Conservation (phyloP, 345 rosid genomes). For the Eucalyptus caleyi region DNA sequence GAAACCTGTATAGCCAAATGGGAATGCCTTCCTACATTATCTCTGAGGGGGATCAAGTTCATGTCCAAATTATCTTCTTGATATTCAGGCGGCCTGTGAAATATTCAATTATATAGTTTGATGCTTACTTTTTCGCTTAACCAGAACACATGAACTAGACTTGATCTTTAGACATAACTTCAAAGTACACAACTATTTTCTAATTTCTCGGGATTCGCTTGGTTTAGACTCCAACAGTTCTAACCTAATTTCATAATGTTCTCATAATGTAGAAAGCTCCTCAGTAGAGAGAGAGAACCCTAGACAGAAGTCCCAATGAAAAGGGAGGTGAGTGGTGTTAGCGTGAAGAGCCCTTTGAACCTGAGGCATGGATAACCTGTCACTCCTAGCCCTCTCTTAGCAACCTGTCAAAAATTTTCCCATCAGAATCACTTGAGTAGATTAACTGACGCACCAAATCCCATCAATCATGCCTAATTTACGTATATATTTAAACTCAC, state of each 20-base stretch:
- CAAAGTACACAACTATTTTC: not conserved
- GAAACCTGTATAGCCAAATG: conserved; percentile 12
- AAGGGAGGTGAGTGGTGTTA: conserved; percentile 24
- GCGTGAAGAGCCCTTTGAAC: conserved; percentile 28
- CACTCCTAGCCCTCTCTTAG: not conserved
- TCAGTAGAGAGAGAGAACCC: conserved; percentile 3
- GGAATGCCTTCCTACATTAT: conserved; percentile 13
- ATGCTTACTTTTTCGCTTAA: not conserved
- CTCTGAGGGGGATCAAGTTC: conserved; percentile 9
- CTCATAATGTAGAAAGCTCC: not conserved
- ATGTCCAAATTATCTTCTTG: conserved; percentile 6
- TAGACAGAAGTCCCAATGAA: conserved; percentile 10
- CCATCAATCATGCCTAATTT: not conserved
- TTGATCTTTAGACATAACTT: not conserved
- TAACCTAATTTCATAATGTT: not conserved
- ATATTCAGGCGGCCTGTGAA: conserved; percentile 15
- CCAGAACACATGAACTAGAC: not conserved
- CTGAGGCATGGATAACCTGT: conserved; percentile 18
- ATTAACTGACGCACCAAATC: not conserved
- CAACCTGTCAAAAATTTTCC: not conserved
- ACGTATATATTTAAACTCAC: not conserved
- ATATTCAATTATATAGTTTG: not conserved
- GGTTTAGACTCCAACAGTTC: not conserved
- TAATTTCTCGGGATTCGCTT: not conserved
- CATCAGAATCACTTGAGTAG: not conserved